phyloP scores from a whole-genome alignment of 2,329 filamentous ascomycete genomes.

The Claviceps capensis region DNA sequence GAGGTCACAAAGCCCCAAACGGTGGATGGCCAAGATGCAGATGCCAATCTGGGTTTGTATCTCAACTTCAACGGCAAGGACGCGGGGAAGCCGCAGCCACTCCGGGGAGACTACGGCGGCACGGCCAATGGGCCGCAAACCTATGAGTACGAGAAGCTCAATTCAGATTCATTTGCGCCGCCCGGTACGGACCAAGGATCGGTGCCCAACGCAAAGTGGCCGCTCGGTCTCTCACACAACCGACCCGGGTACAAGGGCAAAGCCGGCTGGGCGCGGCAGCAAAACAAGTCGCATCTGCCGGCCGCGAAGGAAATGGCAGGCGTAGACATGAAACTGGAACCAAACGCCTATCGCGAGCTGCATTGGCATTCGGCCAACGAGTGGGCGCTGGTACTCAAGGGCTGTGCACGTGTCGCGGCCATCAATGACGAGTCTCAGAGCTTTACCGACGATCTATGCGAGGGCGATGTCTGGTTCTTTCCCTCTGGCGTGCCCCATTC shows the following conservation, averaged over 20 bases:
- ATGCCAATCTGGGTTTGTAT: conserved; percentile 34
- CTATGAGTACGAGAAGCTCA: conserved; percentile 35
- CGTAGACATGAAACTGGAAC: conserved; percentile 44
- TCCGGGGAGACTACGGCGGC: conserved; percentile 34
- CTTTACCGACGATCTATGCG: conserved; percentile 32
- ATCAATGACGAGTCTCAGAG: conserved; percentile 36
- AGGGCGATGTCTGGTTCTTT: conserved; percentile 25
- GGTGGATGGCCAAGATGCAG: conserved; percentile 35
- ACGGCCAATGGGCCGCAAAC: conserved; percentile 39
- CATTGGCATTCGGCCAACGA: conserved; percentile 46
- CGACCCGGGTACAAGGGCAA: conserved; percentile 26
- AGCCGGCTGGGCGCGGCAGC: conserved; percentile 40
- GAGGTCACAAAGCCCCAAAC: conserved; percentile 25
- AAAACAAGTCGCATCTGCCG: conserved; percentile 38
- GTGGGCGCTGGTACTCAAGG: conserved; percentile 40
- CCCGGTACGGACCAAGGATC: conserved; percentile 38
- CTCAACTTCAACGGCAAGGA: conserved; percentile 38
- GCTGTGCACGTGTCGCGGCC: conserved; percentile 35
- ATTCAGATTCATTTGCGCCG: conserved; percentile 39
- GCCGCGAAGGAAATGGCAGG: conserved; percentile 37
- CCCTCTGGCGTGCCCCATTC: conserved; percentile 35
- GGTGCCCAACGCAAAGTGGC: conserved; percentile 36
- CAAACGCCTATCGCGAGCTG: conserved; percentile 45
- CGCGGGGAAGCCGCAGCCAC: conserved; percentile 38
- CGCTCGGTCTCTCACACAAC: conserved; percentile 37